Evolutionary conservation across 148 eudicot species (phyloP), one percentile per base, ranked within the genome.

Genomic region (Rhododendron ovatum): DNA sequence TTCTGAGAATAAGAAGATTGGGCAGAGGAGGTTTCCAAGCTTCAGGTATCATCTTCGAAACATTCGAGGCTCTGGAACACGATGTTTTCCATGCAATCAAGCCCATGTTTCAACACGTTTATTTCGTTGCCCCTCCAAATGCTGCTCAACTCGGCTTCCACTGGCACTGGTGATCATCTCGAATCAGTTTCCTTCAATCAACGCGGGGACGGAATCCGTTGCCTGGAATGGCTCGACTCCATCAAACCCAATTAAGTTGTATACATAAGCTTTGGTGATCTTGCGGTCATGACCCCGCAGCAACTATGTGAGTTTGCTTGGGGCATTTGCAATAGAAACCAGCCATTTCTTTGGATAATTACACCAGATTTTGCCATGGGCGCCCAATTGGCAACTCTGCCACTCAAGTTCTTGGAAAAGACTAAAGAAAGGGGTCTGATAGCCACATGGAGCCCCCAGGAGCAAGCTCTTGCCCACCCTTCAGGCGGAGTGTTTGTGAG

Each of bases 251-350:
- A 78, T 7, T 91, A 92, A 17, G 87, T 78, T 35, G 30, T 85
- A 2, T 90, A 63, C 84, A 89, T 81, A 17, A 85, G 77, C 51
- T 85, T 85, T 51, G 87, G 87, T 20, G 67, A 82, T 63, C 33
- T 63, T 0, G 47, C 18, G 43, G 84, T 84, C 75, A 87, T 92
- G 85, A 84, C 91, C 8, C 57, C 84, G 4, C 53, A 87, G 2
- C 92, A 93, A 71, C 30, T 90, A 1, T 4, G 41, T 69, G 87
- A 85, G 82, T 85, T 85, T 17, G 83, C 87, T n/a, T 85, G 83
- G 83, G 96, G 96, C 5, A 81, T 92, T 0, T 90, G 91, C 13
- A 91, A 91, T 35, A 93, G 94, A 79, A 86, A 92, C 28, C 82
- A 87, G 37, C 24, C 78, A 1, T 93, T 93, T 12, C 50, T 93